A percentile compares a stretch with the other conserved stretches of the same genome.
Conservation (phyloP, 2,329 filamentous ascomycete genomes). For the Exserohilum turcica region DNA sequence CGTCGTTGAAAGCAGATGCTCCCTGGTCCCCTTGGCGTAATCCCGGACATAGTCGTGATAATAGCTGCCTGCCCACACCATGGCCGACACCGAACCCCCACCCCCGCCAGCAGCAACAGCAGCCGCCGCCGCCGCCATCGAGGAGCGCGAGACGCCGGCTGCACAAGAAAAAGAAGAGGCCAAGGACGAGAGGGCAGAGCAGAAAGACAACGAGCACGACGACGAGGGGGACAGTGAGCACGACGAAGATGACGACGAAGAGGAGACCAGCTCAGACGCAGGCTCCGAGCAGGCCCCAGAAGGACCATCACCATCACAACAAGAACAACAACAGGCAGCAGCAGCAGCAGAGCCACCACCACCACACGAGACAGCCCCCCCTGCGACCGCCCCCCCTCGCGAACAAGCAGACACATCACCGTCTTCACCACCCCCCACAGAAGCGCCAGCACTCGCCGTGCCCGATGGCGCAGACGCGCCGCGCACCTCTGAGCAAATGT, state of each 20-base stretch:
- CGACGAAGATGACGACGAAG: conserved; percentile 13
- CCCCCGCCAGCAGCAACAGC: conserved; percentile 7
- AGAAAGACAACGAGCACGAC: not conserved
- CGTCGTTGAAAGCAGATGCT: conserved; percentile 22
- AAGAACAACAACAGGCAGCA: not conserved
- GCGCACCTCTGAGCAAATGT: conserved; percentile 42
- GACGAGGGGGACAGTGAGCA: conserved; percentile 5
- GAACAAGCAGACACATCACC: conserved; percentile 25
- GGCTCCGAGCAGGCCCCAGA: conserved; percentile 24
- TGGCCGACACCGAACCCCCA: conserved; percentile 41
- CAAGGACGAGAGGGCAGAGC: conserved; percentile 8
- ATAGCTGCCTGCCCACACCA: conserved; percentile 26
- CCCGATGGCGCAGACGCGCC: conserved; percentile 37
- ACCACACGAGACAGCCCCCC: conserved; percentile 18
- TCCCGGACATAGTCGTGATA: conserved; percentile 18
- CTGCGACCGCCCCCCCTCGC: conserved; percentile 20
- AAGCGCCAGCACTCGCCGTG: conserved; percentile 32
- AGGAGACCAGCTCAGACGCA: conserved; percentile 19
- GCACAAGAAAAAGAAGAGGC: conserved; percentile 1
- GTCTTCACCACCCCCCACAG: conserved; percentile 26
- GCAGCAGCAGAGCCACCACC: not conserved
- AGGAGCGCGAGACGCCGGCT: not conserved
- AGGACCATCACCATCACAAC: conserved; percentile 14
- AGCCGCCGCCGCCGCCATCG: conserved; percentile 12
- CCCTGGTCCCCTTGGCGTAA: conserved; percentile 1